Evolutionary conservation across 2,329 filamentous ascomycete species (phyloP).

Genomic region (Diaporthe ilicicola): DNA sequence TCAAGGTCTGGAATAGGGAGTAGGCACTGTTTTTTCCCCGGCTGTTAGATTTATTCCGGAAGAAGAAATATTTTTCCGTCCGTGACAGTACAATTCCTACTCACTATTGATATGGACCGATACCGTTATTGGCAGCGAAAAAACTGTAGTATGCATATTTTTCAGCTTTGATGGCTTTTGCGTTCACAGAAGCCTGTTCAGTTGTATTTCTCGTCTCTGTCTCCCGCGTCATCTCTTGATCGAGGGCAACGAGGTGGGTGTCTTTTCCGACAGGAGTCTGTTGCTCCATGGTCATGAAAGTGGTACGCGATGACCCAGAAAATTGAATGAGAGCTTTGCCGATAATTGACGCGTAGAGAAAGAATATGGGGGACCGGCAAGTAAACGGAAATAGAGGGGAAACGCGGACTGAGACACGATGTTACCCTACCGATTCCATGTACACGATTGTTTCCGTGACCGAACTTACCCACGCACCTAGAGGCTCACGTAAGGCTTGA

Average conservation of each 20-base stretch:
- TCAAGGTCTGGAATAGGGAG: background rate
- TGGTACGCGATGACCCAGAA: background rate
- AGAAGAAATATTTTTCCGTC: too few species aligned
- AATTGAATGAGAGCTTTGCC: background rate
- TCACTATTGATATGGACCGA: slow-evolving; percentile 13
- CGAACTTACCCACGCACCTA: background rate
- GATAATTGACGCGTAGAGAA: too few species aligned
- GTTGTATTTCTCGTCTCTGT: background rate
- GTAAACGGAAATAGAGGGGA: background rate
- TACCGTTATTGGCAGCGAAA: slow-evolving; percentile 15
- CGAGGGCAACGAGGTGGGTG: background rate
- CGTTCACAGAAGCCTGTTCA: background rate
- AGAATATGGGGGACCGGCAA: too few species aligned
- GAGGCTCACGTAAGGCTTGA: background rate
- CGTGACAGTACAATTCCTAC: too few species aligned
- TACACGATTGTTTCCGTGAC: background rate
- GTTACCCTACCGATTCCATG: background rate
- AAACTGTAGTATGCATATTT: slow-evolving; percentile 10
- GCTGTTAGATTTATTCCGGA: background rate
- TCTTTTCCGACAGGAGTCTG: background rate
- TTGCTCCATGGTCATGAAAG: background rate
- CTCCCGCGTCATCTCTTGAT: background rate
- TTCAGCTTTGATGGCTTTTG: background rate
- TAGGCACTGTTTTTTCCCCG: background rate
- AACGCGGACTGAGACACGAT: background rate